These are phyloP conservation scores for Ogataea kodamae DNA, from an alignment of 805 yeast species.

Conservation along the genomic window DNA sequence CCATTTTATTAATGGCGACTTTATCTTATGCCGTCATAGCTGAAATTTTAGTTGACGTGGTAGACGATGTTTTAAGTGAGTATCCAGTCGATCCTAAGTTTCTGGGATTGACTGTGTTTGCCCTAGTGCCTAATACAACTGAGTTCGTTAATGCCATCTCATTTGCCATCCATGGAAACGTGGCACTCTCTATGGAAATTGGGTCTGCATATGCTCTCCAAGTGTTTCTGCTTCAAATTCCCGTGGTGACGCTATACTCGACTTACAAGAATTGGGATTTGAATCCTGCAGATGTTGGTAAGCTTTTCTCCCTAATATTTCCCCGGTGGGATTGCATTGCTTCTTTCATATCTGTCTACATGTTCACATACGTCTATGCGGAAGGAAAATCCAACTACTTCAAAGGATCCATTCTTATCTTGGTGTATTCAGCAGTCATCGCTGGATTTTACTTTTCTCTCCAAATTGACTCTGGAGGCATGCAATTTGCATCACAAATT, in stretches of 20 bases:
- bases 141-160: slow-evolving; percentile 96
- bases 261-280: slow-evolving; percentile 41
- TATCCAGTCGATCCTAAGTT: slow-evolving; percentile 88
- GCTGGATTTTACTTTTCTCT: slow-evolving; percentile 76
- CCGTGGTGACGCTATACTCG: slow-evolving; percentile 80
- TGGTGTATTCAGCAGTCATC: slow-evolving; percentile 70
- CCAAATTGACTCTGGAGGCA: slow-evolving; percentile 31
- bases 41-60: slow-evolving; percentile 88
- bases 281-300: slow-evolving; percentile 32
- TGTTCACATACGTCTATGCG: slow-evolving; percentile 90
- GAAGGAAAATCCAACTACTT: slow-evolving; percentile 96
- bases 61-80: slow-evolving; percentile 75
- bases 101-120: slow-evolving; percentile 90
- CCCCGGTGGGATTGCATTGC: slow-evolving; percentile 96
- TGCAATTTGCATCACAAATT: neutral
- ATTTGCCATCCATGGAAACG: slow-evolving; percentile 93
- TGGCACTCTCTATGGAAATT: slow-evolving; percentile 94
- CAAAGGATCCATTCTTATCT: slow-evolving; percentile 84
- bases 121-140: slow-evolving; percentile 94
- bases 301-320: slow-evolving; percentile 77
- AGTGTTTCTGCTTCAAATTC: slow-evolving; percentile 90
- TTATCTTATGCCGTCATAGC: slow-evolving; percentile 88
- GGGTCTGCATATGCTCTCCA: slow-evolving; percentile 97
- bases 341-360: slow-evolving; percentile 74
- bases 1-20: slow-evolving; percentile 80